Base-by-base conservation (phyloP, 345 rosid species). In the Salix purpurea region DNA sequence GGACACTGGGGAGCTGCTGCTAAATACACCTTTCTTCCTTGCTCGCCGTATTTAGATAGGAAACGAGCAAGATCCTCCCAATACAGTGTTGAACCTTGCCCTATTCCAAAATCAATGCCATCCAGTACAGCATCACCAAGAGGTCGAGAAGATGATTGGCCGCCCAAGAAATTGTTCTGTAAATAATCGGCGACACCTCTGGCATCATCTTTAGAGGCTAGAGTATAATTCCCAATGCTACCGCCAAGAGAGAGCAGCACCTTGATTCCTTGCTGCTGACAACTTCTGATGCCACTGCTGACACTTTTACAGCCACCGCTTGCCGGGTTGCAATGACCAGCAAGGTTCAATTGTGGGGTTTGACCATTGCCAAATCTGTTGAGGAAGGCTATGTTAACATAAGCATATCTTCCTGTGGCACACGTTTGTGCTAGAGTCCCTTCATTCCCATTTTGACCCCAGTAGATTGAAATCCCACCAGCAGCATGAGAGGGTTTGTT, bases 401-500 rank as follows among this genome's bases (percentile, higher is more conserved):
- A 83, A 28, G 83, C 67, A 23, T 77, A 83, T 52, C 54, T 76
- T 12, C 81, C 74, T 4, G 78, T 64, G 30, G 77, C 83, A 39
- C 83, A 83, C 21, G 85, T 83, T 54, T 80, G 50, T 36, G 54
- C 70, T 12, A 83, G 81, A n/a, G 85, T 83, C 44, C 83, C 81
- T 58, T 83, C 85, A 26, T 73, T 73, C 52, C 83, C 81, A 65
- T 83, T 79, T 70, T 83, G 83, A 62, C 83, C 85, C 85, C 85
- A 79, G 73, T 83, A 83, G 39, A 79, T 76, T 69, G 83, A 69
- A 5, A 83, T 77, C 11, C 79, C 81, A 14, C 85, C 83, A 7
- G 73, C 78, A 30, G 40, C 79, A 15, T 5, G 65, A 66, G 83
- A 76, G 40, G 77, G 8, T 46, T 21, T 24, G 0, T 40, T 4